A percentile compares a stretch with the other conserved stretches of the same genome.
Conservation (phyloP, 116 monocot genomes). For the Thalassia testudinum region DNA sequence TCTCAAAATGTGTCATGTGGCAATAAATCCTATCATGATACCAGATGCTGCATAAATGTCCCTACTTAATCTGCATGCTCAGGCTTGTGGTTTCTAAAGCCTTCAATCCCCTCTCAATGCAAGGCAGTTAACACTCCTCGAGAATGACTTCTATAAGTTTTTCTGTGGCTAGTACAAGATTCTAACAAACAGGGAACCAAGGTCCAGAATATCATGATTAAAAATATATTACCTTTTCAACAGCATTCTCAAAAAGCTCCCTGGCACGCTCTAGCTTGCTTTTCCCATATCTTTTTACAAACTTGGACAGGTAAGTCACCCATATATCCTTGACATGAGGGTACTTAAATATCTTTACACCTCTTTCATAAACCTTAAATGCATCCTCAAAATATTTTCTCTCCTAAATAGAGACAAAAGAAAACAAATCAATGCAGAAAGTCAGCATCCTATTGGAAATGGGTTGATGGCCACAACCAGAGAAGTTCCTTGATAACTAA, state of each 20-base stretch:
- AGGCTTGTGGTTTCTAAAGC: no score
- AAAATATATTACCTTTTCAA: conserved; percentile 53
- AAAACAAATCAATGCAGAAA: not conserved
- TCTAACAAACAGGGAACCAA: no score
- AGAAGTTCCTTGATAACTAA: no score
- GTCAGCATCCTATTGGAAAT: not conserved
- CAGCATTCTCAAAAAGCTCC: conserved; percentile 82
- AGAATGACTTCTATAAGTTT: no score
- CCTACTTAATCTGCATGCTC: no score
- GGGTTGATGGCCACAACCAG: no score
- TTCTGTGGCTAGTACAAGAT: no score
- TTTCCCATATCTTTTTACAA: conserved; percentile 90
- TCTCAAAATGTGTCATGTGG: no score
- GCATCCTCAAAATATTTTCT: conserved; percentile 96
- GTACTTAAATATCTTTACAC: conserved; percentile 95
- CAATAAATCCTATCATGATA: no score
- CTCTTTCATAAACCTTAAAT: conserved; percentile 99
- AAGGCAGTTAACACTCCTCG: no score
- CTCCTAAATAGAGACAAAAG: conserved; percentile 30
- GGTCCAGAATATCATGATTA: not conserved
- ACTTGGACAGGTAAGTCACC: conserved; percentile 91
- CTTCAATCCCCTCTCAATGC: no score
- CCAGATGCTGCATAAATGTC: no score
- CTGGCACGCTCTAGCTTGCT: conserved; percentile 77
- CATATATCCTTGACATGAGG: conserved; percentile 97